A percentile compares a stretch with the other conserved stretches of the same genome.
Conservation (phyloP, 169 alveolate genomes). For the Plasmodium relictum region DNA sequence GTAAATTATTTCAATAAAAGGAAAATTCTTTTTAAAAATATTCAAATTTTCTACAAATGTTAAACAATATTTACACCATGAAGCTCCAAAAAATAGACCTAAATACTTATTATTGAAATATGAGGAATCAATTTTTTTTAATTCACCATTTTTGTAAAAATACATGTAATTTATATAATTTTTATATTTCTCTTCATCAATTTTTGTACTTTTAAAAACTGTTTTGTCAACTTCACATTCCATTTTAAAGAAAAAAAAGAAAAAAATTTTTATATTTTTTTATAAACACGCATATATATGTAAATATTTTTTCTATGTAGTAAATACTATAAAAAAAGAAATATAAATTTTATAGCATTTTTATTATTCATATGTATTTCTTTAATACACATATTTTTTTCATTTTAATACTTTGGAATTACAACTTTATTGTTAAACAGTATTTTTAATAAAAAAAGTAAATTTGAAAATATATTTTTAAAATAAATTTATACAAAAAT, state of each 20-base stretch:
- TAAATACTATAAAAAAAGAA: background rate
- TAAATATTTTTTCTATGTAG: background rate
- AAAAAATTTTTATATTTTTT: background rate
- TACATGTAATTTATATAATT: conserved; percentile 29
- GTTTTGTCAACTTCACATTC: conserved; percentile 44
- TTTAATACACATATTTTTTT: too few species aligned
- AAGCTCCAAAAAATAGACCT: conserved; percentile 74
- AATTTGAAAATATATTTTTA: too few species aligned
- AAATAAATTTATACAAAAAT: too few species aligned
- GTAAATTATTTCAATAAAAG: conserved; percentile 54
- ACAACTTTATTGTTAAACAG: too few species aligned
- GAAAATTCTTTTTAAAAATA: conserved; percentile 48
- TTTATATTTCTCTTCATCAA: background rate
- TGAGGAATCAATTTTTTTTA: conserved; percentile 56
- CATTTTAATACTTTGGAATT: too few species aligned
- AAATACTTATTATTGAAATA: conserved; percentile 54
- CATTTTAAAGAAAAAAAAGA: conserved; percentile 9
- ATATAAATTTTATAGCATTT: too few species aligned
- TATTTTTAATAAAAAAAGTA: too few species aligned
- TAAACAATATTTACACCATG: conserved; percentile 74
- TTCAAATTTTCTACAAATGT: conserved; percentile 47
- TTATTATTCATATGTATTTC: too few species aligned
- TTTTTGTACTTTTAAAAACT: background rate
- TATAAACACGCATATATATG: background rate
- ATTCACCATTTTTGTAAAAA: conserved; percentile 42